Evolutionary conservation across 495 filamentous ascomycete genomes (phyloP).

Genomic region (Aspergillus avenaceus): DNA sequence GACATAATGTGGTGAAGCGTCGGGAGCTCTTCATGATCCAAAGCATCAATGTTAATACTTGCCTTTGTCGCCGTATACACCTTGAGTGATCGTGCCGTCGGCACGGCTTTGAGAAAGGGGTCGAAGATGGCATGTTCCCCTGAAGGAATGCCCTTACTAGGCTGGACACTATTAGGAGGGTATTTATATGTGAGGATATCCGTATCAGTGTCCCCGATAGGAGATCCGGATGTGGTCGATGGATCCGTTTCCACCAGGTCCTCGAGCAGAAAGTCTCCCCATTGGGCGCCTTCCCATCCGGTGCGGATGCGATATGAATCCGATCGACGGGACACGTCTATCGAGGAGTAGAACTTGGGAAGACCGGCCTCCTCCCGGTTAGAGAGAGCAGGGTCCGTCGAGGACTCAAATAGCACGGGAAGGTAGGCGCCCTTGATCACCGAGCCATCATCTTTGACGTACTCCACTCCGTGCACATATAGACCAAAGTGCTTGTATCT

Average conservation of each 20-base stretch:
- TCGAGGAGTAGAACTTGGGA: constrained; percentile 42
- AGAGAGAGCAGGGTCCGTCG: constrained; percentile 41
- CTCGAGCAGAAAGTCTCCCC: constrained; percentile 23
- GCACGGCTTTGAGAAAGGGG: constrained; percentile 17
- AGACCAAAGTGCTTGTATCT: constrained; percentile 46
- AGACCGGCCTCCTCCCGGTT: constrained; percentile 46
- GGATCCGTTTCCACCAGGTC: constrained; percentile 19
- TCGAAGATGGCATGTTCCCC: constrained; percentile 32
- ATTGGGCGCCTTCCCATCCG: constrained; percentile 34
- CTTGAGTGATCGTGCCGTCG: too few species aligned
- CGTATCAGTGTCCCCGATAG: constrained; percentile 20
- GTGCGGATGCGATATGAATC: constrained; percentile 24
- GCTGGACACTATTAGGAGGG: too few species aligned
- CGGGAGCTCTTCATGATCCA: constrained; percentile 40
- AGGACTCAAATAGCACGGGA: constrained; percentile 42
- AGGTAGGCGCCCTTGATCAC: constrained; percentile 38
- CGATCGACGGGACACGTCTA: constrained; percentile 27
- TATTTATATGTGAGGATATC: constrained; percentile 34
- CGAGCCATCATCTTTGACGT: constrained; percentile 36
- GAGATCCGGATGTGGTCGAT: constrained; percentile 9
- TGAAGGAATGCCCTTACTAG: constrained; percentile 28
- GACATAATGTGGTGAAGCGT: constrained; percentile 47
- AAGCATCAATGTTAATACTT: constrained; percentile 26
- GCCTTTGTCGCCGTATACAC: constrained; percentile 27
- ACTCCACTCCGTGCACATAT: constrained; percentile 49